Evolutionary conservation across 257 asterid genomes (phyloP).

Genomic region (Solanum ossicruentum): DNA sequence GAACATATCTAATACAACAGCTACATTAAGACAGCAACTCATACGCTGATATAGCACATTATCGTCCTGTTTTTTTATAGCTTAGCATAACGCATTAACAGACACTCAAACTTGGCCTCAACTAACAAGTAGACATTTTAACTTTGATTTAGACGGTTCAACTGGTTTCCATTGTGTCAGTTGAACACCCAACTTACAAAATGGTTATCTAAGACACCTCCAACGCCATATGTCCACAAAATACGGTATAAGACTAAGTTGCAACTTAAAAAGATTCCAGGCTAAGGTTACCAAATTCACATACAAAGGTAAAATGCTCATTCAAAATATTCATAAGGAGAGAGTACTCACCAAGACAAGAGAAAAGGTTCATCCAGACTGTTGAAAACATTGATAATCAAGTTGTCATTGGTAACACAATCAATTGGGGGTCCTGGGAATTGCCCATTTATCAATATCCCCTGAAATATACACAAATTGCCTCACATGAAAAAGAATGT

Average conservation of each 20-base stretch:
- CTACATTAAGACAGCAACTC: background rate
- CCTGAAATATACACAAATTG: constrained; percentile 10
- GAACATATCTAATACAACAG: background rate
- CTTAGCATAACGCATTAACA: too few species aligned
- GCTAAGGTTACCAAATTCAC: background rate
- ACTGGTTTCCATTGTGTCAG: background rate
- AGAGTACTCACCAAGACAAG: constrained; percentile 22
- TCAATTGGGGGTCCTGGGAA: constrained; percentile 38
- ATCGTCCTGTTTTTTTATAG: background rate
- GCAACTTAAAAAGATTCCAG: background rate
- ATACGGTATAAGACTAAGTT: too few species aligned
- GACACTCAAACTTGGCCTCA: background rate
- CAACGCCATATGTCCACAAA: too few species aligned
- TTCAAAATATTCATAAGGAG: background rate
- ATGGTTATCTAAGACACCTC: background rate
- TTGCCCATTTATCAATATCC: constrained; percentile 39
- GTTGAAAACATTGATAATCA: constrained; percentile 28
- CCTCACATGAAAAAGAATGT: background rate
- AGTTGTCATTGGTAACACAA: constrained; percentile 28
- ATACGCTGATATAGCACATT: background rate
- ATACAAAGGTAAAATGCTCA: background rate
- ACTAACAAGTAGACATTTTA: background rate
- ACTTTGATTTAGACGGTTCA: background rate
- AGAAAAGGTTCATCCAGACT: constrained; percentile 33
- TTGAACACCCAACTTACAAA: background rate